phyloP scores from a whole-genome alignment of 2,329 filamentous ascomycete genomes.

The Exophiala lecanii-corni region DNA sequence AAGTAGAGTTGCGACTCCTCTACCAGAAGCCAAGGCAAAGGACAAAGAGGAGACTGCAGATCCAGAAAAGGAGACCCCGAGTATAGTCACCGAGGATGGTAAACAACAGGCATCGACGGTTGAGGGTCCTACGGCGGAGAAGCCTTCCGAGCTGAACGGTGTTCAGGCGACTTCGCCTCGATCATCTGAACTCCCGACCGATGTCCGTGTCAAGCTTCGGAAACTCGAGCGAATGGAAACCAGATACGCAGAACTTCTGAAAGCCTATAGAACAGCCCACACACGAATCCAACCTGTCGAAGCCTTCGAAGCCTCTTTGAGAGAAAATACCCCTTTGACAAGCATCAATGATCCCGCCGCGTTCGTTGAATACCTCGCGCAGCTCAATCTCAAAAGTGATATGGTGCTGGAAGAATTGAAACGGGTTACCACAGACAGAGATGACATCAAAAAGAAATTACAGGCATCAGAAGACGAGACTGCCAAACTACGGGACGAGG shows the following conservation, averaged over 20 bases:
- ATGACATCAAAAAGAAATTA: constrained; percentile 71
- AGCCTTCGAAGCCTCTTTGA: constrained; percentile 83
- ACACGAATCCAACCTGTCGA: constrained; percentile 81
- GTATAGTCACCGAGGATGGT: constrained; percentile 26
- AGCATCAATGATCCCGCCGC: constrained; percentile 82
- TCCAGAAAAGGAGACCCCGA: too few species aligned
- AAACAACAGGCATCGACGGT: constrained; percentile 25
- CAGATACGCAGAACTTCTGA: constrained; percentile 82
- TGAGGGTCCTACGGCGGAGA: constrained; percentile 25
- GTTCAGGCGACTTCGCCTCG: constrained; percentile 27
- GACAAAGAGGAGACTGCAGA: constrained; percentile 22
- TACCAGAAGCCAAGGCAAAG: constrained; percentile 37
- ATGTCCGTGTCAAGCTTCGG: constrained; percentile 69
- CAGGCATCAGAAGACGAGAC: constrained; percentile 64
- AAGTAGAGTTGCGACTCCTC: constrained; percentile 59
- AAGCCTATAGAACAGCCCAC: constrained; percentile 89
- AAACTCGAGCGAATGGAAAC: constrained; percentile 87
- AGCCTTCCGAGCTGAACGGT: constrained; percentile 22
- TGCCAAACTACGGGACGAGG: constrained; percentile 59
- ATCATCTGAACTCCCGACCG: constrained; percentile 60
- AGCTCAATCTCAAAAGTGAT: constrained; percentile 77
- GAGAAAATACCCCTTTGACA: constrained; percentile 86
- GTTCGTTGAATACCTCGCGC: constrained; percentile 83
- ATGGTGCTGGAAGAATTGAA: constrained; percentile 95
- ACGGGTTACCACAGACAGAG: constrained; percentile 74